phyloP scores from a whole-genome alignment of 2,329 filamentous ascomycete species.

The Neonectria ditissima region DNA sequence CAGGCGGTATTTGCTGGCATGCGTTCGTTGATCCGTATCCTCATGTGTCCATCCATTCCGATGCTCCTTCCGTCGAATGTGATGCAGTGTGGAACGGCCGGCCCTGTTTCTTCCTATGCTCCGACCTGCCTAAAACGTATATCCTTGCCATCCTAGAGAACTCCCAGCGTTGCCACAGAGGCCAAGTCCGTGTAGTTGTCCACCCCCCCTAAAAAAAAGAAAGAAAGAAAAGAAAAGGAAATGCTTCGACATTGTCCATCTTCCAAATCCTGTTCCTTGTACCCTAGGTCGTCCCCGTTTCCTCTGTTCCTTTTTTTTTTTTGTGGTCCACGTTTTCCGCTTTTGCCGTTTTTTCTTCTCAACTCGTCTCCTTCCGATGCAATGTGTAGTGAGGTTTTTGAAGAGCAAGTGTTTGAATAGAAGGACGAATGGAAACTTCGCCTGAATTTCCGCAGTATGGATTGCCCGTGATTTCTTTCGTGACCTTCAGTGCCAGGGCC shows the following conservation, averaged over 20 bases:
- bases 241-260: slow-evolving; percentile 22
- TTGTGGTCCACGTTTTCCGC: slow-evolving; percentile 18
- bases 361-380: slow-evolving; percentile 3
- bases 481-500: slow-evolving; percentile 5
- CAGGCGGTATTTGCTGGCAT: slow-evolving; percentile 35
- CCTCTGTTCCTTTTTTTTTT: slow-evolving; percentile 6
- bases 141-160: slow-evolving; percentile 35
- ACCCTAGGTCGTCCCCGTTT: neutral
- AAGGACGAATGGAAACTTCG: neutral
- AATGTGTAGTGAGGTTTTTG: neutral
- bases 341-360: slow-evolving; percentile 21
- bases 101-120: slow-evolving; percentile 38
- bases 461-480: slow-evolving; percentile 11
- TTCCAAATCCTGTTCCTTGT: slow-evolving; percentile 13
- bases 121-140: slow-evolving; percentile 26
- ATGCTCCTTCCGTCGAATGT: slow-evolving; percentile 40
- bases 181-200: slow-evolving; percentile 22
- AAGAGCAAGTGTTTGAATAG: slow-evolving; percentile 3
- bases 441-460: neutral
- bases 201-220: slow-evolving; percentile 1
- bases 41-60: slow-evolving; percentile 41
- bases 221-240: slow-evolving; percentile 9
- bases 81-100: slow-evolving; percentile 39
- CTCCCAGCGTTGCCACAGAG: slow-evolving; percentile 33
- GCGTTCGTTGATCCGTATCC: slow-evolving; percentile 39